These are phyloP conservation scores for Entomortierella lignicola DNA, from an alignment of 192 early-diverging fungal species.

Conservation along the genomic window DNA sequence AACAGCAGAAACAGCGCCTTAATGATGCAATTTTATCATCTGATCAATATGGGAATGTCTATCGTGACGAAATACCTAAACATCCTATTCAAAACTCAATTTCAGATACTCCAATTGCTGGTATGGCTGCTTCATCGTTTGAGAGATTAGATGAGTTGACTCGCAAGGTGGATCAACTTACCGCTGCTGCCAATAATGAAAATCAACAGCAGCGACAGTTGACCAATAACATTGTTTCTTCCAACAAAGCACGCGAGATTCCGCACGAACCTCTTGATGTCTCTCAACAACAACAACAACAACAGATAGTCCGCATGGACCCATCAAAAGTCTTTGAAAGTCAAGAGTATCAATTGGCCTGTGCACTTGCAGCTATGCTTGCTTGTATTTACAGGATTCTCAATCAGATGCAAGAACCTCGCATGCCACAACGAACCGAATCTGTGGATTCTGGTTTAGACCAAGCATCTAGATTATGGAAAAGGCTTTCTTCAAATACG, in stretches of 20 bases:
- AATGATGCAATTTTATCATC: not conserved
- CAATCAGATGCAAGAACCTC: conserved; percentile 45
- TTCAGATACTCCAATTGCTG: conserved; percentile 15
- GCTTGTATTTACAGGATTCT: conserved; percentile 61
- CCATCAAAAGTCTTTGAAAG: conserved; percentile 42
- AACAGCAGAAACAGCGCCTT: not conserved
- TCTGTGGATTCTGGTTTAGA: conserved; percentile 47
- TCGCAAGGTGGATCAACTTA: conserved; percentile 45
- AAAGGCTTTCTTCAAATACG: conserved; percentile 39
- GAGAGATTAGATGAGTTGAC: conserved; percentile 40
- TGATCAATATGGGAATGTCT: not conserved
- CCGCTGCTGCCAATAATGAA: conserved; percentile 6
- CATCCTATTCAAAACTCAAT: not conserved
- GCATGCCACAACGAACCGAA: conserved; percentile 28
- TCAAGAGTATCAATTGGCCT: conserved; percentile 66
- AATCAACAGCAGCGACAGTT: not conserved
- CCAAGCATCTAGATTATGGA: conserved; percentile 44
- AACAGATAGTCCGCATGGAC: conserved; percentile 9
- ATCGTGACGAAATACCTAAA: not conserved
- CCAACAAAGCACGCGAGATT: not conserved
- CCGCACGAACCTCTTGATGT: conserved; percentile 16
- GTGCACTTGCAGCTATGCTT: conserved; percentile 65
- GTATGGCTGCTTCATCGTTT: conserved; percentile 34
- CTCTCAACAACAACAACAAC: conserved; percentile 5
- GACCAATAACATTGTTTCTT: not conserved